Evolutionary conservation across 495 filamentous ascomycete species (phyloP).

Genomic region (Extremus antarcticus): DNA sequence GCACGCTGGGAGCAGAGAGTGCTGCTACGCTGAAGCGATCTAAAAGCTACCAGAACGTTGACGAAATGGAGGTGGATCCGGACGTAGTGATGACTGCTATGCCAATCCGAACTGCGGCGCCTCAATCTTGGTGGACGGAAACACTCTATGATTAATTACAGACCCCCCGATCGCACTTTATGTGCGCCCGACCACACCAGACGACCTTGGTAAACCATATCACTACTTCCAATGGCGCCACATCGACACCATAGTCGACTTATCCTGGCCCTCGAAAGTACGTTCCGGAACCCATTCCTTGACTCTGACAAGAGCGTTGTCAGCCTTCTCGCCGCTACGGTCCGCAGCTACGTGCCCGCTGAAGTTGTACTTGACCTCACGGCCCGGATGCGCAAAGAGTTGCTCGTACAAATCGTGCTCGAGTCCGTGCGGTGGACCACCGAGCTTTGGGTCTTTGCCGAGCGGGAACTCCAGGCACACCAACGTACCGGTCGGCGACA

Average conservation of each 20-base stretch:
- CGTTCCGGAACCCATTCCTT: constrained; percentile 54
- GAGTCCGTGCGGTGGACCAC: constrained; percentile 61
- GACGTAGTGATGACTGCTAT: neutral
- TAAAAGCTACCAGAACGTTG: neutral
- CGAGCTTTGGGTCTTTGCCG: constrained; percentile 47
- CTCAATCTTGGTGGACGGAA: neutral
- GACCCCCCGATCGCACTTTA: too few relatives aligned
- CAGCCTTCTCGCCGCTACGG: constrained; percentile 31
- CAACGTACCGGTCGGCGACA: constrained; percentile 49
- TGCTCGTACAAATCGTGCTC: constrained; percentile 53
- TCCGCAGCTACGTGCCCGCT: constrained; percentile 43
- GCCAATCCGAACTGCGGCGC: neutral
- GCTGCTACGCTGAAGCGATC: neutral
- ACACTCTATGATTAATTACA: neutral
- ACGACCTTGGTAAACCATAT: too few relatives aligned
- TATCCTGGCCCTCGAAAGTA: constrained; percentile 53
- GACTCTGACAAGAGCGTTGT: constrained; percentile 45
- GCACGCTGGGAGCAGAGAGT: neutral
- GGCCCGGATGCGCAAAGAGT: constrained; percentile 55
- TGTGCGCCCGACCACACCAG: too few relatives aligned
- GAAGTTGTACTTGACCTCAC: constrained; percentile 49
- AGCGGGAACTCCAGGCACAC: constrained; percentile 77
- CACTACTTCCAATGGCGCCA: constrained; percentile 28
- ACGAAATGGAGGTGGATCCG: neutral
- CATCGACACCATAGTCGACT: constrained; percentile 47